phyloP scores from a whole-genome alignment of 805 yeast genomes.

The Pichia sporocuriosa region DNA sequence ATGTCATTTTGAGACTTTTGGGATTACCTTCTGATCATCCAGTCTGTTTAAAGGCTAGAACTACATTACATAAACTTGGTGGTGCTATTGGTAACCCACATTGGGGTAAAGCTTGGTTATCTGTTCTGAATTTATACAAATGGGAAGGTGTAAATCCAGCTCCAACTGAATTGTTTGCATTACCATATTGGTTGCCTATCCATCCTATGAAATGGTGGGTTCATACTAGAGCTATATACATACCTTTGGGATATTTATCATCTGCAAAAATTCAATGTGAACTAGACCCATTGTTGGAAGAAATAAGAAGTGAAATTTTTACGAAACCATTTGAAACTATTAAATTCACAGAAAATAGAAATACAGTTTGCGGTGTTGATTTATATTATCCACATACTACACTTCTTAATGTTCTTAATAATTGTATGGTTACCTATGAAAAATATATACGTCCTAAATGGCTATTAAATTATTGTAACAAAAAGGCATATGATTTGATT shows the following conservation, averaged over 20 bases:
- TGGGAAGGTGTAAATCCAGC: slow-evolving; percentile 99
- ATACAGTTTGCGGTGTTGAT: slow-evolving; percentile 86
- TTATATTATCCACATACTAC: slow-evolving; percentile 87
- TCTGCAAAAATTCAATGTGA: slow-evolving; percentile 49
- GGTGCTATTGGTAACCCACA: slow-evolving; percentile 91
- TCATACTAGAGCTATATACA: slow-evolving; percentile 87
- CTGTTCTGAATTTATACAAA: slow-evolving; percentile 69
- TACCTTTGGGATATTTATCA: slow-evolving; percentile 78
- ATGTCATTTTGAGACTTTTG: slow-evolving; percentile 69
- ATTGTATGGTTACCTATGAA: slow-evolving; percentile 57
- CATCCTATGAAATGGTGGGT: slow-evolving; percentile 99
- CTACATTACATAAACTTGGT: slow-evolving; percentile 63
- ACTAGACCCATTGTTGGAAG: slow-evolving; percentile 54
- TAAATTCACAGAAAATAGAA: slow-evolving; percentile 64
- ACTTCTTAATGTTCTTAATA: slow-evolving; percentile 56
- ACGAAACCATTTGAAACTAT: slow-evolving; percentile 55
- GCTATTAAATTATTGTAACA: slow-evolving; percentile 48
- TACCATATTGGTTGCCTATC: slow-evolving; percentile 74
- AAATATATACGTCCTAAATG: slow-evolving; percentile 69
- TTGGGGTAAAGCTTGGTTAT: slow-evolving; percentile 95
- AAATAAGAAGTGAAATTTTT: slow-evolving; percentile 77
- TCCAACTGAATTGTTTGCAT: slow-evolving; percentile 88
- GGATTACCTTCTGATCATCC: slow-evolving; percentile 74
- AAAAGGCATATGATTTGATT: slow-evolving; percentile 53
- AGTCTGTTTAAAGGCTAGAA: slow-evolving; percentile 69